Base-by-base conservation (phyloP, 331 rosid species). In the Arachis monticola region DNA sequence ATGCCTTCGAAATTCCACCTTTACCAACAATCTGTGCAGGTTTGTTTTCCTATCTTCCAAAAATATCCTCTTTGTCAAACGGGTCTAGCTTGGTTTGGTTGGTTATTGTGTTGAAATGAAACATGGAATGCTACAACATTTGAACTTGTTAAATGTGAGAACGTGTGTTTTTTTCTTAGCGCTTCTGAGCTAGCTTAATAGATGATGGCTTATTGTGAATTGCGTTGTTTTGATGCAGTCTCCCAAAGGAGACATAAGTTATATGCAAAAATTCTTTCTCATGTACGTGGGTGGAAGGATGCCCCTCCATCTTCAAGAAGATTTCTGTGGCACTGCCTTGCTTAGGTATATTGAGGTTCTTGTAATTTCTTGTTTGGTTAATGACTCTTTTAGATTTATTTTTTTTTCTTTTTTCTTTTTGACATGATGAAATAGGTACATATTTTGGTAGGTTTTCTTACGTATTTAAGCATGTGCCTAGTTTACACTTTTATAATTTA, bases 11-110 rank as follows among this genome's bases (percentile, higher is more conserved):
- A 93, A 53, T 93, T 91, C 78, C 84, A 61, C 60, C 95, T 93
- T 73, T 93, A 91, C 74, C 96, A 93, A 70, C 93, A 90, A 71
- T 91, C 95, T 31, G 98, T 93, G 7, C 98, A 93, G 95, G 98
- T 93, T 77, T 62, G 79, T 14, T 9, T 47, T 44, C 69, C 63
- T 74, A 72, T 59, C 81, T 48, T 2, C 0, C 12, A 57, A 40
- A 76, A 3, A 76, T 1, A 0, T 11, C 5, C 3, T 35, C 31
- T 72, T 77, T 9, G 2, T 63, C 64, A 60, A 60, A 74, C 2
- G 11, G 46, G 58, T 14, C 55, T 44, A 3, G 27, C 13, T 66
- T 64, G 64, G 31, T 58, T 72, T 70, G 46, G 55, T 13, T 64
- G 32, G 11, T 67, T 52, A 7, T 7, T 72, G 59, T 45, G 45